These are phyloP conservation scores for Fomitopsis schrenkii DNA, from an alignment of 1,284 basidiomycete genomes.

Conservation along the genomic window DNA sequence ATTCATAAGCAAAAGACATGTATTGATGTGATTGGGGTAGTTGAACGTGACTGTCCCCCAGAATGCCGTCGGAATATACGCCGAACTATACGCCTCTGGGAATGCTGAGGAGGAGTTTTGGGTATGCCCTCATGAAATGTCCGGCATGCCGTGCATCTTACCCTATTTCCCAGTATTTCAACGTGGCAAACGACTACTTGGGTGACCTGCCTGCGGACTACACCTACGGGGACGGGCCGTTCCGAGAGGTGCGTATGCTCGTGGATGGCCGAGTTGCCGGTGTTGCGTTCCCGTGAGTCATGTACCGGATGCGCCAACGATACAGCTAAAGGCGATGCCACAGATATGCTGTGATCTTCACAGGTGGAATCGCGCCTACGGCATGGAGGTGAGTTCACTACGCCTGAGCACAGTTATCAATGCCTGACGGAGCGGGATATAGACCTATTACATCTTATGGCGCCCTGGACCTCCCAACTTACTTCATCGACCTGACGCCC, in stretches of 20 bases:
- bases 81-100: constrained; percentile 70
- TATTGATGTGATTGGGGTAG: constrained; percentile 29
- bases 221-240: constrained; percentile 61
- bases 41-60: constrained; percentile 63
- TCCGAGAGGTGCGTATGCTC: constrained; percentile 76
- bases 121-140: constrained; percentile 36
- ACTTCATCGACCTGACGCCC: constrained; percentile 75
- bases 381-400: constrained; percentile 57
- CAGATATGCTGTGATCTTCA: constrained; percentile 67
- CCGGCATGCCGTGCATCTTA: not conserved
- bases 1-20: not conserved
- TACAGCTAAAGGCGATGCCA: not conserved
- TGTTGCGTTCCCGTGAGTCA: constrained; percentile 61
- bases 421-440: not conserved
- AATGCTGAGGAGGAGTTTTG: constrained; percentile 76
- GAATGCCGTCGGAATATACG: constrained; percentile 66
- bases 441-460: constrained; percentile 79
- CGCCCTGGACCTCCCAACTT: constrained; percentile 74
- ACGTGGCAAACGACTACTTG: constrained; percentile 60
- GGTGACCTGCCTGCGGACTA: constrained; percentile 48
- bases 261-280: constrained; percentile 75
- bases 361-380: constrained; percentile 72
- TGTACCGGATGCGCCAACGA: not conserved
- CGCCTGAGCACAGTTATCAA: not conserved
- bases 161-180: constrained; percentile 55